phyloP scores from a whole-genome alignment of 805 yeast genomes.

The Millerozyma miso region DNA sequence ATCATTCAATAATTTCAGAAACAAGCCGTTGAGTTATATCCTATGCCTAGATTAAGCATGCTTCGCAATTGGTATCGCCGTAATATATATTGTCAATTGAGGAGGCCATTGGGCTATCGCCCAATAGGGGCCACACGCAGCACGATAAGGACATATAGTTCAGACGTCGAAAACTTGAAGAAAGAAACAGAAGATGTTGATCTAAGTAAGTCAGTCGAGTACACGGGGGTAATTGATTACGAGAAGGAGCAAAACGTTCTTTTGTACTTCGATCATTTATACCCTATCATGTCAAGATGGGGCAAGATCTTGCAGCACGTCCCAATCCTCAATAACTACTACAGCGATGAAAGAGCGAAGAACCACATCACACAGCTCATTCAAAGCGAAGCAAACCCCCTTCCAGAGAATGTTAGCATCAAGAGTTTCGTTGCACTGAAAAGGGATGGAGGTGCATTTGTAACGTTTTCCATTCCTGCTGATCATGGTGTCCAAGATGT shows the following conservation, averaged over 20 bases:
- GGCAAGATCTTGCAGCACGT: slow-evolving; percentile 18
- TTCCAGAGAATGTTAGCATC: slow-evolving; percentile 36
- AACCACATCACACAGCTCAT: not conserved
- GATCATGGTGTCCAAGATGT: slow-evolving; percentile 47
- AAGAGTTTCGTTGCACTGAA: slow-evolving; percentile 63
- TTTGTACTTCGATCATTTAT: slow-evolving; percentile 34
- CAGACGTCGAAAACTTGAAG: slow-evolving; percentile 29
- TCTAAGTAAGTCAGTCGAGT: slow-evolving; percentile 27
- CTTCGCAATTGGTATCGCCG: not conserved
- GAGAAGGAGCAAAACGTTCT: slow-evolving; percentile 27
- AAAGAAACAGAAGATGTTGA: slow-evolving; percentile 26
- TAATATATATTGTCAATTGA: not conserved
- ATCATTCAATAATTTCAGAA: too few species aligned
- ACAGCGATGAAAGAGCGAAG: slow-evolving; percentile 14
- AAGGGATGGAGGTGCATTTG: slow-evolving; percentile 94
- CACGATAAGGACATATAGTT: not conserved
- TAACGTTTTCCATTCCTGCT: slow-evolving; percentile 62
- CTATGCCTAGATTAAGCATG: too few species aligned
- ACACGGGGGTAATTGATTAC: slow-evolving; percentile 40
- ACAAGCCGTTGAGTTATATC: too few species aligned
- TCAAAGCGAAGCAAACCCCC: slow-evolving; percentile 14
- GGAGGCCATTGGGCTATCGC: not conserved
- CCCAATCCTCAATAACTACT: slow-evolving; percentile 11
- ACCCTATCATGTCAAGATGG: slow-evolving; percentile 20
- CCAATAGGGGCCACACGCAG: not conserved